phyloP scores from a whole-genome alignment of 2,329 filamentous ascomycete species.

The Talaromyces sp. region DNA sequence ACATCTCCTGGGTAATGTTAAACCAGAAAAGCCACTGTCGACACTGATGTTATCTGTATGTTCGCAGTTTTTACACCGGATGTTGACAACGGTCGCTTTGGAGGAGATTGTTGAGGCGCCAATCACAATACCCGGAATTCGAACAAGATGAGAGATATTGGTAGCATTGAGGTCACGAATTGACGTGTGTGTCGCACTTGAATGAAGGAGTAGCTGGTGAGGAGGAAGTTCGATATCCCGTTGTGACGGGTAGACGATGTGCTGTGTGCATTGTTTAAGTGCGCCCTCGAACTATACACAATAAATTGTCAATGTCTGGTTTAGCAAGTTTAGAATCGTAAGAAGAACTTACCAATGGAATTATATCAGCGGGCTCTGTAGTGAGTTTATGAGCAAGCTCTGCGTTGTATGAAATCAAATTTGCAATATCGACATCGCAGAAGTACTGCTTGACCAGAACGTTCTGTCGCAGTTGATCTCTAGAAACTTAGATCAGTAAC shows the following conservation, averaged over 20 bases:
- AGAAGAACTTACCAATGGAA: conserved; percentile 67
- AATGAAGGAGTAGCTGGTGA: conserved; percentile 93
- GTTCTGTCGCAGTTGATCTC: conserved; percentile 94
- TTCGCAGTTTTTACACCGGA: conserved; percentile 84
- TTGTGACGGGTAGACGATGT: conserved; percentile 80
- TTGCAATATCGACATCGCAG: conserved; percentile 92
- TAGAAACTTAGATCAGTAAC: conserved; percentile 31
- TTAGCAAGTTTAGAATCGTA: not conserved
- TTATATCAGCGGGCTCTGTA: conserved; percentile 85
- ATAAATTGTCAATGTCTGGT: not conserved
- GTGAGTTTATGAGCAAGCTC: conserved; percentile 85
- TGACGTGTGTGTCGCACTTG: conserved; percentile 80
- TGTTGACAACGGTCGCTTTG: conserved; percentile 79
- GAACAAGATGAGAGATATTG: conserved; percentile 88
- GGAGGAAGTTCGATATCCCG: conserved; percentile 68
- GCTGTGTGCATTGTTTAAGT: conserved; percentile 82
- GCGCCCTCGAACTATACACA: conserved; percentile 74
- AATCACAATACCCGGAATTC: conserved; percentile 95
- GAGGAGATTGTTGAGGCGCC: conserved; percentile 95
- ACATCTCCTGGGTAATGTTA: conserved; percentile 78
- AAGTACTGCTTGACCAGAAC: conserved; percentile 90
- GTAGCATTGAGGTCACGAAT: conserved; percentile 91
- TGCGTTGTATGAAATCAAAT: conserved; percentile 93
- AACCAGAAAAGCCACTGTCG: conserved; percentile 77
- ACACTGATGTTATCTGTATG: conserved; percentile 66